Base-by-base conservation (phyloP, 2,329 filamentous ascomycete genomes). In the Cordyceps tenuipes region DNA sequence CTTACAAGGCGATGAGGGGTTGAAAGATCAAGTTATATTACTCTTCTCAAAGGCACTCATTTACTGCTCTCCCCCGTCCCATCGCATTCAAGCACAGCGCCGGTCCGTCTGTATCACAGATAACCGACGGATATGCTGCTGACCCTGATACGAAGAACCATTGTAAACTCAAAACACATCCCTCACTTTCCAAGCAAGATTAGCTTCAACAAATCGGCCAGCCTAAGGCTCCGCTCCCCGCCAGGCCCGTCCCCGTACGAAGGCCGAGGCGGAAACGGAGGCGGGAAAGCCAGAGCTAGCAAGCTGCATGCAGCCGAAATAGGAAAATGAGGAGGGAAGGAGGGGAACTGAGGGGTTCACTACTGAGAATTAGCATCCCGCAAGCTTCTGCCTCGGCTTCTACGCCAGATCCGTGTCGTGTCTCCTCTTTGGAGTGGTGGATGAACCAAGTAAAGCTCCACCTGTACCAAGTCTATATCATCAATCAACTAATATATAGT, bases 321-420 rank as follows among this genome's bases (percentile, higher is more conserved):
- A 6, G 6, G 26, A 6, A 29, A 6, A 29, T 3, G 26, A 29
- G 26, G 34, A 26, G 36, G 21, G 46, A 49, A 49, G 29, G 56
- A 58, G 56, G 56, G 56, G 56, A 58, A 51, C 48, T 58, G 56
- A 58, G 56, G 56, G 48, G 56, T 58, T 36, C 53, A 47, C 41
- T 47, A 21, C 23, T 6, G 46, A 47, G 12, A 36, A 9, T 21
- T 9, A 47, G 43, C 43, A 13, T 34, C 36, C 47, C 47, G 36
- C 48, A 50, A 50, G 48, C 47, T 29, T 57, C 47, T 58, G 48
- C 56, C 56, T 58, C 56, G 56, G 56, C 56, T 51, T 58, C 55
- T 15, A 43, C 15, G 34, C 46, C 36, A 48, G 19, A 56, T 36
- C 31, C 43, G 51, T n/a, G n/a, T n/a, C n/a, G n/a, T 41, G 39